Conservation (phyloP, 2,329 filamentous ascomycete genomes). For the Xylaria multiplex region DNA sequence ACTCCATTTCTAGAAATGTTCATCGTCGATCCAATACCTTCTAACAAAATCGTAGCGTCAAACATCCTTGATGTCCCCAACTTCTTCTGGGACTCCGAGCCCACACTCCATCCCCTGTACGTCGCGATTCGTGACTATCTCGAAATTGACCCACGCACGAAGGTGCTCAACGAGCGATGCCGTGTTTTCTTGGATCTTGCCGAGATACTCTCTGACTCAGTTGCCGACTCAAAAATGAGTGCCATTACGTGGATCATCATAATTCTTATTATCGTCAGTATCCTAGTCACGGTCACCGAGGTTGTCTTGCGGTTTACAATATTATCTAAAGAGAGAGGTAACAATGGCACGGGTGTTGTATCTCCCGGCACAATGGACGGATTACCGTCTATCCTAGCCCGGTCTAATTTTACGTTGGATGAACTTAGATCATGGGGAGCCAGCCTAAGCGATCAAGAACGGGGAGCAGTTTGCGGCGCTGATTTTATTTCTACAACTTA, state of each 20-base stretch:
- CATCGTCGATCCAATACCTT: conserved; percentile 35
- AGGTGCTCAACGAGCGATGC: conserved; percentile 96
- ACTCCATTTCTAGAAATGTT: neutral
- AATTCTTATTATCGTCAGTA: conserved; percentile 88
- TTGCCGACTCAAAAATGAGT: conserved; percentile 95
- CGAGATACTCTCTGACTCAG: conserved; percentile 91
- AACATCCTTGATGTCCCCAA: conserved; percentile 96
- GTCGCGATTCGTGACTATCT: conserved; percentile 95
- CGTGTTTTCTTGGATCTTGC: conserved; percentile 95
- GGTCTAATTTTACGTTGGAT: conserved; percentile 46
- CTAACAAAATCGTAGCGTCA: conserved; percentile 67
- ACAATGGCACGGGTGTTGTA: conserved; percentile 27
- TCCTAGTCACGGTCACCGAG: conserved; percentile 89
- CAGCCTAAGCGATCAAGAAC: conserved; percentile 44
- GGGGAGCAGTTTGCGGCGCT: conserved; percentile 46
- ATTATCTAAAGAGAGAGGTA: conserved; percentile 59
- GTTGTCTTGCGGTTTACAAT: conserved; percentile 87
- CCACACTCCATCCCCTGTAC: conserved; percentile 93
- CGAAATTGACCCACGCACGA: conserved; percentile 94
- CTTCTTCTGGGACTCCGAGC: conserved; percentile 98
- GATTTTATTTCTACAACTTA: conserved; percentile 44
- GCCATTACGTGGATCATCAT: conserved; percentile 98
- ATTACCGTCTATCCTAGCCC: conserved; percentile 40
- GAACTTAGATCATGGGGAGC: conserved; percentile 48
- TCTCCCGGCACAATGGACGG: conserved; percentile 26